Percentiles rank a stretch among this genome's conserved stretches.
phyloP scores from a whole-genome alignment of 2,329 filamentous ascomycete genomes.

The Ophiostoma angusticollis region DNA sequence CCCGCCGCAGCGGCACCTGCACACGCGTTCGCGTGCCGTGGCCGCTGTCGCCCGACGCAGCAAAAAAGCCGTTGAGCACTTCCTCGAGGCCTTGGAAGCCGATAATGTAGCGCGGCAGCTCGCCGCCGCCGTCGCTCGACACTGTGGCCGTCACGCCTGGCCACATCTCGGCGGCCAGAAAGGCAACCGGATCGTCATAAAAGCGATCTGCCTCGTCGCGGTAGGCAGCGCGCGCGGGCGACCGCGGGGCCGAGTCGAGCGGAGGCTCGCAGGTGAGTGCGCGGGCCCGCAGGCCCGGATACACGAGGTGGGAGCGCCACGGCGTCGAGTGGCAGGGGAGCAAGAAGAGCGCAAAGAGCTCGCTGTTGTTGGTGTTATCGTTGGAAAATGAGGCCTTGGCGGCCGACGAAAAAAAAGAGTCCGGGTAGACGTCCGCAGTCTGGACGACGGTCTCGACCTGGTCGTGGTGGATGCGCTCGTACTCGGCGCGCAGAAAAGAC shows the following conservation, averaged over 20 bases:
- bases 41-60: constrained; percentile 21
- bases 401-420: constrained; percentile 14
- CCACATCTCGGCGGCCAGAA: constrained; percentile 44
- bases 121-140: constrained; percentile 14
- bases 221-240: constrained; percentile 52
- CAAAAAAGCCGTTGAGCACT: constrained; percentile 32
- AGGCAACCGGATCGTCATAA: constrained; percentile 52
- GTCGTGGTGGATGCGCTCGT: constrained; percentile 44
- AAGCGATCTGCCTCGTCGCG: constrained; percentile 86
- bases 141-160: constrained; percentile 8
- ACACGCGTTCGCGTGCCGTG: no score
- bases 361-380: constrained; percentile 19
- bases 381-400: not conserved
- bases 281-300: constrained; percentile 63
- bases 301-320: constrained; percentile 78
- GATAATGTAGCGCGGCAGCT: constrained; percentile 44
- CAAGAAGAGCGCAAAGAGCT: constrained; percentile 64
- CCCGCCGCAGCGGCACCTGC: constrained; percentile 26
- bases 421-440: constrained; percentile 16
- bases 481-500: constrained; percentile 60
- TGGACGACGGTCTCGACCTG: constrained; percentile 25
- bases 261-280: constrained; percentile 87
- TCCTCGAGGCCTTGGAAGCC: constrained; percentile 47
- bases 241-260: constrained; percentile 47
- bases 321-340: constrained; percentile 95